Base-by-base conservation (phyloP, 83 land plant genomes). In the Thuja plicata region DNA sequence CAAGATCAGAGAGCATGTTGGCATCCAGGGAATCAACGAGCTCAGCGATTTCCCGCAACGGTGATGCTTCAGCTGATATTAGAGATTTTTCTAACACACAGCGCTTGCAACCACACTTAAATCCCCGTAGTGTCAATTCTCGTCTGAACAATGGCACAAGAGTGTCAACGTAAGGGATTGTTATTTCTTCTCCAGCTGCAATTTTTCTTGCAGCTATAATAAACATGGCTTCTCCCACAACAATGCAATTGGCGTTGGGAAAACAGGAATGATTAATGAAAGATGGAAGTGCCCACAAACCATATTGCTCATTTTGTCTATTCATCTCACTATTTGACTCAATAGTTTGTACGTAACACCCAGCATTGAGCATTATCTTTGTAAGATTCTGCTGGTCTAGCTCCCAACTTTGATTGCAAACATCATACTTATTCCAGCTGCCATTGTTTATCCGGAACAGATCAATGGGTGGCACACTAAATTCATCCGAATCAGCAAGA, bases 161-260 rank as follows among this genome's bases (percentile, higher is more conserved):
- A 13, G 40, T 82, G 70, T 88, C 86, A 86, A 86, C 84, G 90
- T 90, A 90, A 8, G 90, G 46, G 7, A 88, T 57, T 12, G 85
- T 90, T 12, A 88, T 80, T 21, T 90, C 88, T 16, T 90, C 85
- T 16, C 37, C 50, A 10, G 45, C 41, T 2, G 43, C 52, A 2
- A 90, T 62, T 74, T 15, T 50, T 16, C 82, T 79, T 46, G 79
- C 38, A 3, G 91, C 88, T 52, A 88, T 62, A 57, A 86, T 81
- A 48, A 91, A 52, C 91, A 91, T 88, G 3, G 91, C 88, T 35
- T 88, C 85, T 30, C 91, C 91, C 34, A 90, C 84, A 24, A 76
- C 84, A 0, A 88, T 43, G 24, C 87, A 60, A 27, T 79, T 74
- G 8, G 86, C 85, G 19, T 90, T 90, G 3, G 89, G 88, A 21